Percentiles rank a stretch among this genome's conserved stretches.
These are phyloP conservation scores for Aspergillus latus DNA, from an alignment of 2,329 filamentous ascomycete genomes.

Conservation along the genomic window DNA sequence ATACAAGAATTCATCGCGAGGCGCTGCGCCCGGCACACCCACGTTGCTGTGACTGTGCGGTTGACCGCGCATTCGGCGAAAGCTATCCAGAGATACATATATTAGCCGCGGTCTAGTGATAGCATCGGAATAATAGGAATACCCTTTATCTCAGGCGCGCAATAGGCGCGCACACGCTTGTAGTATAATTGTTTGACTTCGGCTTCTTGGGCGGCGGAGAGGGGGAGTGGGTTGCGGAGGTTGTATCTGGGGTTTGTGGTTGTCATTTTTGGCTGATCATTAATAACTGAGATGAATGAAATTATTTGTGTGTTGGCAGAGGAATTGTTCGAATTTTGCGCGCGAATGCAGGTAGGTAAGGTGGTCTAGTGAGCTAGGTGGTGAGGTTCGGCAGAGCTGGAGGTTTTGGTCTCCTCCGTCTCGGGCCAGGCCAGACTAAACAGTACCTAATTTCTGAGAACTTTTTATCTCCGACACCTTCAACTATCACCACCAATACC, in stretches of 20 bases:
- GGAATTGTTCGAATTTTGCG: neutral
- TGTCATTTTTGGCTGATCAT: slow-evolving; percentile 3
- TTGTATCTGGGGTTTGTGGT: slow-evolving; percentile 32
- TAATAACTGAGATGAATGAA: neutral
- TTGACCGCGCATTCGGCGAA: slow-evolving; percentile 88
- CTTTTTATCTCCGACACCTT: slow-evolving; percentile 2
- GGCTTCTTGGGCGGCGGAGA: slow-evolving; percentile 77
- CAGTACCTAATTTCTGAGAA: neutral
- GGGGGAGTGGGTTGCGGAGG: slow-evolving; percentile 72
- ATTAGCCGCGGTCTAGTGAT: neutral
- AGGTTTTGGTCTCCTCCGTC: neutral
- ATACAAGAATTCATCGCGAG: slow-evolving; percentile 93
- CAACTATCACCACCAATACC: neutral
- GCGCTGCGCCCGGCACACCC: slow-evolving; percentile 76
- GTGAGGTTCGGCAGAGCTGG: neutral
- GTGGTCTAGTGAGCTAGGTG: neutral
- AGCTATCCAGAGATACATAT: slow-evolving; percentile 53
- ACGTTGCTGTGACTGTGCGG: slow-evolving; percentile 83
- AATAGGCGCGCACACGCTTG: slow-evolving; percentile 72
- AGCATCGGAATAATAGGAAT: slow-evolving; percentile 14
- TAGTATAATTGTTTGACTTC: slow-evolving; percentile 81
- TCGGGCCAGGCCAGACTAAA: neutral
- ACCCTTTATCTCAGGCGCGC: slow-evolving; percentile 78
- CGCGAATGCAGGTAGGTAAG: neutral
- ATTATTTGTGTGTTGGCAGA: neutral